Percentiles rank a stretch among this genome's conserved stretches.
Evolutionary conservation across 2,329 filamentous ascomycete species (phyloP).

Genomic region (Sclerotinia minor): DNA sequence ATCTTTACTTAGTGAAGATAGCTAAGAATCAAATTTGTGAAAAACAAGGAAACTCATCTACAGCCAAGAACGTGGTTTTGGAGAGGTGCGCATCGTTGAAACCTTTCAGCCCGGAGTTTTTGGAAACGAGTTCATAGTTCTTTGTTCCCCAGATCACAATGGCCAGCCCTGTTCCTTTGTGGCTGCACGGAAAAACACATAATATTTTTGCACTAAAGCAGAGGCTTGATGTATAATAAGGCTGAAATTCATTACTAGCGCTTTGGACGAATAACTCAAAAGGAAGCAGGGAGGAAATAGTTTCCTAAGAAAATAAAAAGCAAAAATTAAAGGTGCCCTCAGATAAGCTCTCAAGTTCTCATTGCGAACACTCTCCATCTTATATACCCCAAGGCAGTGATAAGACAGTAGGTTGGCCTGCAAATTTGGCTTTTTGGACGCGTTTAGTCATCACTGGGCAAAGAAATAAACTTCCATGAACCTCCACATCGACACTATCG

Average conservation of each 20-base stretch:
- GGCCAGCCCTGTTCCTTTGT: not conserved
- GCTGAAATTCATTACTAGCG: not conserved
- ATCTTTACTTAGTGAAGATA: not conserved
- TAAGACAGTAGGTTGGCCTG: constrained; percentile 41
- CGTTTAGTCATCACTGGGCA: constrained; percentile 43
- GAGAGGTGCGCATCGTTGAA: not conserved
- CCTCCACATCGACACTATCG: constrained; percentile 26
- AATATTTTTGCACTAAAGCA: not conserved
- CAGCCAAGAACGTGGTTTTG: not conserved
- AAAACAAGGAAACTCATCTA: not conserved
- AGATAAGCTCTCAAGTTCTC: constrained; percentile 46
- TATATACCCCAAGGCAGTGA: constrained; percentile 28
- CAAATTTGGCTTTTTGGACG: constrained; percentile 45
- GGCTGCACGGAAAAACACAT: not conserved
- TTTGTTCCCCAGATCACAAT: not conserved
- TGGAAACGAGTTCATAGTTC: constrained; percentile 1
- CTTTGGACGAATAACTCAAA: not conserved
- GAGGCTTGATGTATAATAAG: not conserved
- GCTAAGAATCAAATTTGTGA: no score
- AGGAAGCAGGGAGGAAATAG: not conserved
- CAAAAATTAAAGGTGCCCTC: constrained; percentile 37
- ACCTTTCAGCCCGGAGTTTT: not conserved
- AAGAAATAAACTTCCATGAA: constrained; percentile 27
- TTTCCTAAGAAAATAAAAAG: not conserved
- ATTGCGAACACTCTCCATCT: constrained; percentile 41